Evolutionary conservation across 2,329 filamentous ascomycete genomes (phyloP).

Genomic region (Claviceps pusilla): DNA sequence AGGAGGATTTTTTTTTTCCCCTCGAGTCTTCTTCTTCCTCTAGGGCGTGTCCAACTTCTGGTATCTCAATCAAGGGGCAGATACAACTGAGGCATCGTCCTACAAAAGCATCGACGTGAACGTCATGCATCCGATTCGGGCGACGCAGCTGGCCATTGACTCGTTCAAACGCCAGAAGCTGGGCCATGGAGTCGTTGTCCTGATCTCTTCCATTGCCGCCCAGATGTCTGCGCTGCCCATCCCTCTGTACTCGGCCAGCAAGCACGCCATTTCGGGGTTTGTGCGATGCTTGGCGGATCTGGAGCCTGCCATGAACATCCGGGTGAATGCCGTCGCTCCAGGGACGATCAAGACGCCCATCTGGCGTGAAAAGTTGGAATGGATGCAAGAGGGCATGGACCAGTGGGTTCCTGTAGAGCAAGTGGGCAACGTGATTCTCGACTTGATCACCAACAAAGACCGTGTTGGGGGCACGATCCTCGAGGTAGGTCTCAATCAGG

Average conservation of each 20-base stretch:
- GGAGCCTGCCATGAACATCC: conserved; percentile 13
- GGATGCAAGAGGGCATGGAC: conserved; percentile 13
- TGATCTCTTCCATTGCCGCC: conserved; percentile 14
- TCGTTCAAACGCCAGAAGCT: conserved; percentile 10
- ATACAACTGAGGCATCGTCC: conserved; percentile 1
- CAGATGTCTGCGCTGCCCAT: conserved; percentile 10
- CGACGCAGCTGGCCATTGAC: conserved; percentile 17
- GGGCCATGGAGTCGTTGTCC: conserved; percentile 12
- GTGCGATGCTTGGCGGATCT: conserved; percentile 19
- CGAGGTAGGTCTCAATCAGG: conserved; percentile 5
- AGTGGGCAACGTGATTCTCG: conserved; percentile 22
- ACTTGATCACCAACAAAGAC: conserved; percentile 15
- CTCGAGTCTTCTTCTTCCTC: neutral
- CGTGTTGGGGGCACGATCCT: conserved; percentile 12
- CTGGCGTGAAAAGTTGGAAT: conserved; percentile 22
- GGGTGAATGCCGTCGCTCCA: conserved; percentile 23
- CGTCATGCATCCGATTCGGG: conserved; percentile 16
- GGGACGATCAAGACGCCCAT: conserved; percentile 22
- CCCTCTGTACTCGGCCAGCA: conserved; percentile 17
- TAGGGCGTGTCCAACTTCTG: conserved; percentile 4
- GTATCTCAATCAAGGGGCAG: neutral
- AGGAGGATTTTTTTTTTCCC: neutral
- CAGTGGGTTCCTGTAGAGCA: conserved; percentile 21
- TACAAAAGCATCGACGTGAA: conserved; percentile 14
- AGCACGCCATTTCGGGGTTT: conserved; percentile 15